Evolutionary conservation across 129 eudicot species (phyloP).

Genomic region (Helichrysum umbraculigerum): DNA sequence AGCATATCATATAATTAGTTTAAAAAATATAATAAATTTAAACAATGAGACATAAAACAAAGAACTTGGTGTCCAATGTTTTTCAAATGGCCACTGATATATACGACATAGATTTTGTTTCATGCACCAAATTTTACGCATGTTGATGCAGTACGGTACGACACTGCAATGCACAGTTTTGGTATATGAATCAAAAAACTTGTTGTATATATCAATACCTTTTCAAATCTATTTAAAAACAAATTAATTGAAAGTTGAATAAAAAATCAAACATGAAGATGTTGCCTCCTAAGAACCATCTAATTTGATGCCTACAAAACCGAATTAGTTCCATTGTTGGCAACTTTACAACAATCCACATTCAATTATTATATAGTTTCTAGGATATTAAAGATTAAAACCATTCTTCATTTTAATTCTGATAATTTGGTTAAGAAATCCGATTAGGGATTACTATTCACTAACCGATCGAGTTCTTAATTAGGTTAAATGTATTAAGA

Average conservation of each 20-base stretch:
- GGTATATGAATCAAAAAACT: too few species aligned
- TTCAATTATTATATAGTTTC: not conserved
- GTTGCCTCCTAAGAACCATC: conserved; percentile 45
- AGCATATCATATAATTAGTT: too few species aligned
- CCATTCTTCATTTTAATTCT: not conserved
- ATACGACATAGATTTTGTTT: too few species aligned
- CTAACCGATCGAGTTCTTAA: too few species aligned
- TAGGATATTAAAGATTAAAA: not conserved
- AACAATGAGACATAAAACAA: not conserved
- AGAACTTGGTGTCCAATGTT: not conserved
- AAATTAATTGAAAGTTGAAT: not conserved
- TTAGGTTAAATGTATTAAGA: not conserved
- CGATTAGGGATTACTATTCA: not conserved
- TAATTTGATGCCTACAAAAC: conserved; percentile 37
- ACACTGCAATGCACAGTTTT: too few species aligned
- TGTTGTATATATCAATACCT: too few species aligned
- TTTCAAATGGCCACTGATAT: too few species aligned
- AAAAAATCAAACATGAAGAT: conserved; percentile 29
- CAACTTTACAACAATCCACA: conserved; percentile 23
- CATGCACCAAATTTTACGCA: too few species aligned
- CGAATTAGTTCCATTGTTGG: conserved; percentile 5
- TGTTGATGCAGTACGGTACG: too few species aligned
- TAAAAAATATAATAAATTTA: not conserved
- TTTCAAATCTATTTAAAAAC: not conserved
- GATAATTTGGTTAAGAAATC: not conserved